A percentile compares a stretch with the other conserved stretches of the same genome.
These are phyloP conservation scores for Sclerotinia sclerotiorum DNA, from an alignment of 2,329 filamentous ascomycete species.

Conservation along the genomic window DNA sequence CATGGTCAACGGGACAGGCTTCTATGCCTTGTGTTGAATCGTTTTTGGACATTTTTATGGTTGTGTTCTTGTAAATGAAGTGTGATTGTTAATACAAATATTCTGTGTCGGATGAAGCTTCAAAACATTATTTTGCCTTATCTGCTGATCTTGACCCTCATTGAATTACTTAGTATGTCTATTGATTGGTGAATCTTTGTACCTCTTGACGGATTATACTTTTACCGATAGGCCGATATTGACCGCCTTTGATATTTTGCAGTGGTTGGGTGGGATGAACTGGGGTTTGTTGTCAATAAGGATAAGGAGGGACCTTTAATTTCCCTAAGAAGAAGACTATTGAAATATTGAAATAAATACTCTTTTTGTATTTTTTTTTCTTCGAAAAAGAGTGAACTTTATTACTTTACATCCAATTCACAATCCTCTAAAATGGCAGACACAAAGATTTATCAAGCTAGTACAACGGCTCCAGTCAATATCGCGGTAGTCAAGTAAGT, in stretches of 20 bases:
- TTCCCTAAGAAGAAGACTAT: background rate
- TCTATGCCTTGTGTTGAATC: conserved; percentile 38
- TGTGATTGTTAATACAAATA: background rate
- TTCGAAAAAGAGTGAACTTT: background rate
- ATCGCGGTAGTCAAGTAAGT: conserved; percentile 93
- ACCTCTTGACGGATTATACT: background rate
- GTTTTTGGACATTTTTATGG: conserved; percentile 37
- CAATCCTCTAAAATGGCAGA: conserved; percentile 38
- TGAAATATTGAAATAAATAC: conserved; percentile 13
- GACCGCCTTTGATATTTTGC: conserved; percentile 11
- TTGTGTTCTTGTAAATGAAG: background rate
- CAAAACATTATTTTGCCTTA: conserved; percentile 15
- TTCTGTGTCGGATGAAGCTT: background rate
- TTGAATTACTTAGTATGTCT: background rate
- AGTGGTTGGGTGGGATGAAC: background rate
- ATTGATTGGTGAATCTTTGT: conserved; percentile 1
- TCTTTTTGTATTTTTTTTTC: background rate
- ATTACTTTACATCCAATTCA: background rate
- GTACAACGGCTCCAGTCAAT: conserved; percentile 95
- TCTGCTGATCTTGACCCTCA: background rate
- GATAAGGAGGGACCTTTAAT: background rate
- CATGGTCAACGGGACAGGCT: conserved; percentile 86
- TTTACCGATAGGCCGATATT: conserved; percentile 2
- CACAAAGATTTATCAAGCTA: conserved; percentile 73
- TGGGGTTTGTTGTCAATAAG: conserved; percentile 14